Percentiles rank a stretch among this genome's conserved stretches.
These are phyloP conservation scores for Tilletia horrida DNA, from an alignment of 1,284 basidiomycete genomes.

Conservation along the genomic window DNA sequence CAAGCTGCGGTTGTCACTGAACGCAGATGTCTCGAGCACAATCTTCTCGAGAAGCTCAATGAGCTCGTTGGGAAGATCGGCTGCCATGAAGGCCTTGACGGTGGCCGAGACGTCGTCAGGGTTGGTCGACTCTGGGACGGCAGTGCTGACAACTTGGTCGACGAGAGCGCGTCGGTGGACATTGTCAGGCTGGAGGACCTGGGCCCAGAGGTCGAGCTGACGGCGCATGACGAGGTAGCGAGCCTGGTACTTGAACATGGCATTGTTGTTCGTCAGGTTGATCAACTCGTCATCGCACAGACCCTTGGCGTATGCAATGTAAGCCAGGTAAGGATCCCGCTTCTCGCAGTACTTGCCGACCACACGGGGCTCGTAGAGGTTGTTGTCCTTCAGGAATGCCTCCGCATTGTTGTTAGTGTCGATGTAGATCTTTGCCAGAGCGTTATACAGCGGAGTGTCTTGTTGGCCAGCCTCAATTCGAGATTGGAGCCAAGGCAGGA, in stretches of 20 bases:
- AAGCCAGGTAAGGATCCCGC: constrained; percentile 95
- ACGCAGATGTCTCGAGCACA: constrained; percentile 91
- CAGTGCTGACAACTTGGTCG: constrained; percentile 79
- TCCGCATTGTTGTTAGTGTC: constrained; percentile 99
- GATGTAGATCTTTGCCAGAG: constrained; percentile 96
- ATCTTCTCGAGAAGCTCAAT: constrained; percentile 99
- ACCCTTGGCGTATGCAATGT: constrained; percentile 98
- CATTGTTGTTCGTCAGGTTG: constrained; percentile 95
- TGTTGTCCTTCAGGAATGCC: constrained; percentile 96
- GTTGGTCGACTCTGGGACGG: constrained; percentile 93
- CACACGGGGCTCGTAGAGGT: constrained; percentile 89
- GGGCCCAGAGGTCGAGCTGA: constrained; percentile 91
- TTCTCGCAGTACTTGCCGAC: constrained; percentile 99
- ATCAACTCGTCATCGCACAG: constrained; percentile 99
- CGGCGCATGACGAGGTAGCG: constrained; percentile 96
- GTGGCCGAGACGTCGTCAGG: constrained; percentile 98
- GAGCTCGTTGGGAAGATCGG: constrained; percentile 92
- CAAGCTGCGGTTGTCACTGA: constrained; percentile 76
- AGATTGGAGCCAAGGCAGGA: constrained; percentile 92
- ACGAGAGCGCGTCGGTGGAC: constrained; percentile 88
- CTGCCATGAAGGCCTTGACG: constrained; percentile 97
- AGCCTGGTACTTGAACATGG: constrained; percentile 99
- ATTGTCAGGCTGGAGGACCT: constrained; percentile 86
- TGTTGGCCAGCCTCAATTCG: constrained; percentile 87
- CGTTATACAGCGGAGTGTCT: constrained; percentile 90